Base-by-base conservation (phyloP, 768 basidiomycete genomes). In the Tremella fuciformis region DNA sequence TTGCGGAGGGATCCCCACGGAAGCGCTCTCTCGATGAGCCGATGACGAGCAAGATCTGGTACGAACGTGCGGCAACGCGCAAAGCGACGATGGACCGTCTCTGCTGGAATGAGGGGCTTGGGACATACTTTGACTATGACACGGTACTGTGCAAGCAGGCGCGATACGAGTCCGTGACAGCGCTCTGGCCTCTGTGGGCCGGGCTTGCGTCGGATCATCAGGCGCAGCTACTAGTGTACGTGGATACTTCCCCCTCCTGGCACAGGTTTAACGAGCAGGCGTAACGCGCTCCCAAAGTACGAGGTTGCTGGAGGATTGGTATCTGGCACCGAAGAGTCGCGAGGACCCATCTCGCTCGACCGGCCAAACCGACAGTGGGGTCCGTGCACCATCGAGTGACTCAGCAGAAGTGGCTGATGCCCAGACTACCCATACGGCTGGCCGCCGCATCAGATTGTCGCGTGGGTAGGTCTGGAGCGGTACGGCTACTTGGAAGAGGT, bases 291-390 rank as follows among this genome's bases (percentile, higher is more conserved):
- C 73, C 85, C 86, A 79, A 97, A 96, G 81, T 97, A 98, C 64
- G 94, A 99, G 74, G 94, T 90, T 21, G 83, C 93, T 3, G 94
- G 94, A 19, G 94, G 94, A 7, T 80, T 98, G 21, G 93, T 96
- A 13, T 91, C 91, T 19, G 94, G 94, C 40, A 98, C 94, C 1
- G 96, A 99, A 68, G 89, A 91, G 76, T 96, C 91, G 40, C 84
- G 94, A 58, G 94, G 94, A 53, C 88, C 89, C 76, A 93, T 98
- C 58, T 94, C 93, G 13, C 81, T 99, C 54, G 92, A 96, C 70
- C 83, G 96, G 49, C 94, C 94, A 13, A 97, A 97, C 79, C 89
- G 94, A 63, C 94, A 99, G 74, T 99, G 94, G 96, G 94, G 16
- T 22, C 42, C 42, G n/a, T 46, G 16, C 16, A 15, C 7, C 16